These are phyloP conservation scores for Colletotrichum musae DNA, from an alignment of 2,329 filamentous ascomycete species.

Conservation along the genomic window DNA sequence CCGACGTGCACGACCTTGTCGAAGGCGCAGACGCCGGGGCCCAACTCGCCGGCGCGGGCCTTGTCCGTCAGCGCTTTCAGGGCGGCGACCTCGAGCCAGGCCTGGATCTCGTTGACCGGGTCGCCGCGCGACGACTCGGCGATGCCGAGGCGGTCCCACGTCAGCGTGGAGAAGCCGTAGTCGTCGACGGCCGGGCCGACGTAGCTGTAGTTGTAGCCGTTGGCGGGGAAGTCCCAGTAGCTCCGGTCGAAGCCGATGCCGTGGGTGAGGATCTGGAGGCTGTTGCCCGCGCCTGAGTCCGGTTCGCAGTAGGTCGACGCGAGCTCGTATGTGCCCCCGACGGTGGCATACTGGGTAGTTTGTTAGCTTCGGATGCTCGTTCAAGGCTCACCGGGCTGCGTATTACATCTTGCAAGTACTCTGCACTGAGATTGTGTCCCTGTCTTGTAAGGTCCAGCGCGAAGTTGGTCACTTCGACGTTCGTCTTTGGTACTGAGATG, in stretches of 20 bases:
- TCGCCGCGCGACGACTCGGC: constrained; percentile 71
- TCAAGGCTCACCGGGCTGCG: not conserved
- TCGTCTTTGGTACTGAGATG: constrained; percentile 60
- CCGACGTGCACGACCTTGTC: constrained; percentile 71
- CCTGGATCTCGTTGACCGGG: constrained; percentile 72
- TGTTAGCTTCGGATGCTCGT: not conserved
- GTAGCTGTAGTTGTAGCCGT: constrained; percentile 75
- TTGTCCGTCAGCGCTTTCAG: constrained; percentile 66
- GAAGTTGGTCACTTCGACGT: constrained; percentile 72
- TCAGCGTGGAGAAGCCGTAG: constrained; percentile 71
- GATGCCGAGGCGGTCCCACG: constrained; percentile 74
- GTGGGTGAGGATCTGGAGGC: constrained; percentile 58
- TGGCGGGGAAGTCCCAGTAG: constrained; percentile 74
- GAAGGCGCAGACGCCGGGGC: constrained; percentile 52
- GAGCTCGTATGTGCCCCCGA: constrained; percentile 69
- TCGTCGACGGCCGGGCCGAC: constrained; percentile 66
- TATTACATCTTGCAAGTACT: constrained; percentile 60
- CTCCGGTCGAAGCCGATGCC: constrained; percentile 58
- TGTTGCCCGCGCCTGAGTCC: constrained; percentile 55
- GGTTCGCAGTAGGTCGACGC: constrained; percentile 74
- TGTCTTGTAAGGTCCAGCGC: constrained; percentile 63
- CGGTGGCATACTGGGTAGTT: constrained; percentile 58
- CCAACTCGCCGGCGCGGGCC: constrained; percentile 62
- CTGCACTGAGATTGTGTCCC: constrained; percentile 64
- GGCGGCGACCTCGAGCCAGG: constrained; percentile 70